Evolutionary conservation across 345 rosid genomes (phyloP), one percentile per base, ranked within the genome.

Genomic region (Corchorus capsularis): DNA sequence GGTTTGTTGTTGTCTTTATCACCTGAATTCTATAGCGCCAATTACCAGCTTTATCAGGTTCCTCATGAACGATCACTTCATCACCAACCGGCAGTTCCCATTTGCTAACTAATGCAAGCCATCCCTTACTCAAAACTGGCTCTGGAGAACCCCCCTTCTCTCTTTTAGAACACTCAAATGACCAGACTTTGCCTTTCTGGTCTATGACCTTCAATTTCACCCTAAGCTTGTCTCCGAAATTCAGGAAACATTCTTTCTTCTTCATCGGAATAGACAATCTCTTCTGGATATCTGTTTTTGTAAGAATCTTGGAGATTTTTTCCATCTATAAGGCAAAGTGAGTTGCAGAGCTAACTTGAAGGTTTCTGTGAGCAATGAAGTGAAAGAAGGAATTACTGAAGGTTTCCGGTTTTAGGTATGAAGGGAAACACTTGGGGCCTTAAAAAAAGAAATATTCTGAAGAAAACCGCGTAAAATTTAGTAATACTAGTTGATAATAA

Each of bases 81-180:
- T 73, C 76, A 27, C 68, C 68, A 5, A 15, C 4, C 5, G n/a
- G 15, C 4, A 73, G 65, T 16, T 27, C 5, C 55, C 55, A 15
- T 0, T 10, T 0, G 8, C 20, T 68, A 7, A 34, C 46, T 27
- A 75, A 64, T 49, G 9, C 9, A 65, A 75, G 49, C 72, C 78
- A 39, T 12, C 63, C 78, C 34, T 65, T 64, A 20, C 62, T 14
- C 10, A 64, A 16, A 39, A 65, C 71, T 8, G 76, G 61, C 50
- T 65, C 32, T 45, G 20, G 41, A 11, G 65, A 65, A 16, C 41
- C 0, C 8, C 56, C 17, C 47, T 35, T 64, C 50, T 27, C 27
- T 27, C 72, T 54, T 17, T 0, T 65, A 15, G 78, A 37, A 55
- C 78, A 52, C 37, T 4, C 3, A 63, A 63, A 63, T 12, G 15